A percentile compares a stretch with the other conserved stretches of the same genome.
Evolutionary conservation across 495 filamentous ascomycete species (phyloP).

Genomic region (Tuber borchii): DNA sequence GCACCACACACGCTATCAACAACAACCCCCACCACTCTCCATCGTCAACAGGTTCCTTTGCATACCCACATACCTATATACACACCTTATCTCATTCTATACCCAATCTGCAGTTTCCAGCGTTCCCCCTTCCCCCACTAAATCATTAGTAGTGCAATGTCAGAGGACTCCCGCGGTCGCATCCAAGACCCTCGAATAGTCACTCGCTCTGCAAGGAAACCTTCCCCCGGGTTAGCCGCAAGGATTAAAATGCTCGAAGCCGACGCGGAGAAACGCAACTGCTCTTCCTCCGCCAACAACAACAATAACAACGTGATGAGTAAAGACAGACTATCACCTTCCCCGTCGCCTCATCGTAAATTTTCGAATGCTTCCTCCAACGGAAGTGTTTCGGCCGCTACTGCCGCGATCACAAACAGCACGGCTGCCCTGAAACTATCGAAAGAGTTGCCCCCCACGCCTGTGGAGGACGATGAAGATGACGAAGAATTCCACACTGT

Average conservation of each 20-base stretch:
- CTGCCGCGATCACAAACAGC: conserved; percentile 19
- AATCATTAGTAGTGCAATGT: conserved; percentile 18
- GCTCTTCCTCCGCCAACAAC: background rate
- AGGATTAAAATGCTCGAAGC: conserved; percentile 43
- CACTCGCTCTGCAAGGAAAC: conserved; percentile 35
- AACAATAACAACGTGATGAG: conserved; percentile 11
- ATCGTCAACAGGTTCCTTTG: background rate
- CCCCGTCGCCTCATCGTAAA: conserved; percentile 39
- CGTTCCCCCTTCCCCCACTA: background rate
- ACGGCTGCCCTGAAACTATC: conserved; percentile 15
- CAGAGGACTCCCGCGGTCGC: conserved; percentile 39
- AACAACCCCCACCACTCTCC: conserved; percentile 1
- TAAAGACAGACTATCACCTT: conserved; percentile 34
- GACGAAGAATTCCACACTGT: conserved; percentile 12
- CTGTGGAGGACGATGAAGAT: conserved; percentile 36
- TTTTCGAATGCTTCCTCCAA: conserved; percentile 22
- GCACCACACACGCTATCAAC: background rate
- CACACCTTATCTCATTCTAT: background rate
- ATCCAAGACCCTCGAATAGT: conserved; percentile 38
- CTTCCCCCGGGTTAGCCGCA: conserved; percentile 41
- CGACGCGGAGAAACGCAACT: conserved; percentile 41
- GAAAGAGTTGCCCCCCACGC: conserved; percentile 41
- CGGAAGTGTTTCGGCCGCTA: conserved; percentile 15
- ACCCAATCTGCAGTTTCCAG: background rate
- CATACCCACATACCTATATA: background rate